Base-by-base conservation (phyloP, 371 early-diverging fungal species). In the Dichotomocladium elegans region DNA sequence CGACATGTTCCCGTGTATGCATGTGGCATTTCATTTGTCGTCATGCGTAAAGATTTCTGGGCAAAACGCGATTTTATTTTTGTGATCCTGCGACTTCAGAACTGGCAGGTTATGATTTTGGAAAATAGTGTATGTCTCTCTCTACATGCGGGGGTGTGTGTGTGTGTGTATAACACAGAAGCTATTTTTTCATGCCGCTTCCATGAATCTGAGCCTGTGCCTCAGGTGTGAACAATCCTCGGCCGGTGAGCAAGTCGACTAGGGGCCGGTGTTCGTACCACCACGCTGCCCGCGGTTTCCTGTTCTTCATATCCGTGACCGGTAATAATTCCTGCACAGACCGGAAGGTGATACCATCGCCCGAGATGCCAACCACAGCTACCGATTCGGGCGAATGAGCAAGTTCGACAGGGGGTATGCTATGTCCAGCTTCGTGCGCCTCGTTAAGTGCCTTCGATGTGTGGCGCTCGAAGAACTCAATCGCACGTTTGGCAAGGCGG, bases 331-430 rank as follows among this genome's bases (percentile, higher is more conserved):
- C 79, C 55, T 74, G 72, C 3, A 93, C 83, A 30, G 94, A 86
- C 10, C 85, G 82, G 51, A 85, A 91, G 28, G 73, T 71, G 30
- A 93, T 81, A 22, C 75, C 70, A 11, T 88, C 86, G 21, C 94
- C 95, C 5, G 80, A 66, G 34, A 94, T 76, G 30, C 98, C 98
- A 42, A 95, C 83, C 2, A 96, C 91, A 27, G 72, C 80, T 15
- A 86, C 85, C 17, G 91, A 83, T 7, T 82, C 81, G 0, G 77
- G 62, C 4, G 59, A 58, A 27, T 62, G 64, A 17, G 86, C 82
- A 61, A 87, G 88, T 14, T 91, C 87, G 2, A 70, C 56, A 34
- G 86, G 88, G n/a, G n/a, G n/a, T 4, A 33, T 51, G 0, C 52
- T 33, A 60, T 68, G 24, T 30, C 60, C 11, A 29, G 21, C 15